These are phyloP conservation scores for Thalassiosira mediterranea DNA, from an alignment of 352 stramenopile genomes.

Conservation along the genomic window DNA sequence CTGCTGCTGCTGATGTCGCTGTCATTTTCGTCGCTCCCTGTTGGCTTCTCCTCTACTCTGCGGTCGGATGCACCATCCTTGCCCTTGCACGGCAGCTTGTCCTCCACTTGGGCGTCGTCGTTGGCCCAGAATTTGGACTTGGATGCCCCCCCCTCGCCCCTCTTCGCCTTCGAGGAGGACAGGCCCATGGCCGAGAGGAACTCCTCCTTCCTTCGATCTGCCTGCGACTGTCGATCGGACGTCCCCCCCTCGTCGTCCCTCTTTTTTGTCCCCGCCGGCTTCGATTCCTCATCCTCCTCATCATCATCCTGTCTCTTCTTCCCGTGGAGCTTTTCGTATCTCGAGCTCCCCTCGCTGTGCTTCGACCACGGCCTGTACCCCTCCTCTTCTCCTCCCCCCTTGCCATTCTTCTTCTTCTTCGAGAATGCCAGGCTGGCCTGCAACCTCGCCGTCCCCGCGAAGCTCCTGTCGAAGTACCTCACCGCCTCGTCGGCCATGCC, in stretches of 20 bases:
- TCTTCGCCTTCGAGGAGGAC: constrained; percentile 23
- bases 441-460: constrained; percentile 61
- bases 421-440: constrained; percentile 69
- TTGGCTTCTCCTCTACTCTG: constrained; percentile 16
- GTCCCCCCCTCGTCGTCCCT: constrained; percentile 24
- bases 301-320: constrained; percentile 61
- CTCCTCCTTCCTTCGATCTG: constrained; percentile 51
- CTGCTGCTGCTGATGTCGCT: constrained; percentile 21
- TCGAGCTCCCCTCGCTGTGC: constrained; percentile 53
- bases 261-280: neutral
- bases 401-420: constrained; percentile 61
- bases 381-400: constrained; percentile 1
- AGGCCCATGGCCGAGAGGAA: constrained; percentile 67
- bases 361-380: constrained; percentile 58
- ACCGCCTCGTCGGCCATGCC: constrained; percentile 66
- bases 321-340: constrained; percentile 45
- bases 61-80: too few species aligned
- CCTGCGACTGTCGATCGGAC: constrained; percentile 50
- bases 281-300: constrained; percentile 53
- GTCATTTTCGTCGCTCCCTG: constrained; percentile 35
- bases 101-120: constrained; percentile 83
- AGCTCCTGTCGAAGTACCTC: constrained; percentile 80
- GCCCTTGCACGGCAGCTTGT: too few species aligned
- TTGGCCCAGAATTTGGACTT: constrained; percentile 82
- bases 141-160: constrained; percentile 31